A percentile compares a stretch with the other conserved stretches of the same genome.
phyloP scores from a whole-genome alignment of 2,329 filamentous ascomycete species.

The Arthrobotrys iridis region DNA sequence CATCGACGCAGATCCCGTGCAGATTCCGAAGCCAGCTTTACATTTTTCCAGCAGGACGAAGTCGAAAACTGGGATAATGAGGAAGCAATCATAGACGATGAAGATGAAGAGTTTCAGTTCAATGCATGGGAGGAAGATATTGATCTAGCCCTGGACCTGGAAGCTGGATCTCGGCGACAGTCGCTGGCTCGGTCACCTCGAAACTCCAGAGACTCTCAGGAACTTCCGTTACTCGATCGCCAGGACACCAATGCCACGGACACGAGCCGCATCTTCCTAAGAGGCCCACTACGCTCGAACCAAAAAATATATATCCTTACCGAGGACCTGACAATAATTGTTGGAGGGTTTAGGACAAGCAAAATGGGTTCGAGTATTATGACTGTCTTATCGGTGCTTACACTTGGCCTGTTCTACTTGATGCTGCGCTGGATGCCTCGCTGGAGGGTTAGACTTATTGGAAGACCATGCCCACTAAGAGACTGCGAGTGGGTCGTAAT shows the following conservation, averaged over 20 bases:
- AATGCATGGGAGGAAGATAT: slow-evolving; percentile 63
- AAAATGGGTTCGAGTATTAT: slow-evolving; percentile 71
- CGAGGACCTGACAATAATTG: slow-evolving; percentile 91
- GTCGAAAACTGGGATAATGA: slow-evolving; percentile 69
- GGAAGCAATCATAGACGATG: slow-evolving; percentile 63
- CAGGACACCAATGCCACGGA: slow-evolving; percentile 68
- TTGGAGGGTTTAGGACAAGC: slow-evolving; percentile 89
- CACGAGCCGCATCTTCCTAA: slow-evolving; percentile 56
- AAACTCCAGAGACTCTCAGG: slow-evolving; percentile 68
- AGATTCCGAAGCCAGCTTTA: slow-evolving; percentile 87
- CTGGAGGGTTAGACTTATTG: slow-evolving; percentile 82
- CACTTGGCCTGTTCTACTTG: slow-evolving; percentile 81
- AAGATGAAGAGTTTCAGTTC: slow-evolving; percentile 62
- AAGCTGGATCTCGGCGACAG: slow-evolving; percentile 66
- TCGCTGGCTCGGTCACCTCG: slow-evolving; percentile 68
- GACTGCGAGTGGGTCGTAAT: slow-evolving; percentile 91
- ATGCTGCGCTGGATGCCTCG: slow-evolving; percentile 88
- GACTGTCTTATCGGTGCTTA: slow-evolving; percentile 69
- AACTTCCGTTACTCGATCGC: slow-evolving; percentile 76
- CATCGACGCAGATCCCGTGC: slow-evolving; percentile 78
- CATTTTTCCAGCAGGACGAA: slow-evolving; percentile 81
- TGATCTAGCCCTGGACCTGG: slow-evolving; percentile 61
- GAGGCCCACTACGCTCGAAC: slow-evolving; percentile 64
- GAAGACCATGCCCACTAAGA: slow-evolving; percentile 73
- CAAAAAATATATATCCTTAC: slow-evolving; percentile 94